Percentiles rank a stretch among this genome's conserved stretches.
Conservation (phyloP, 495 filamentous ascomycete species). For the Apodospora peruviana region DNA sequence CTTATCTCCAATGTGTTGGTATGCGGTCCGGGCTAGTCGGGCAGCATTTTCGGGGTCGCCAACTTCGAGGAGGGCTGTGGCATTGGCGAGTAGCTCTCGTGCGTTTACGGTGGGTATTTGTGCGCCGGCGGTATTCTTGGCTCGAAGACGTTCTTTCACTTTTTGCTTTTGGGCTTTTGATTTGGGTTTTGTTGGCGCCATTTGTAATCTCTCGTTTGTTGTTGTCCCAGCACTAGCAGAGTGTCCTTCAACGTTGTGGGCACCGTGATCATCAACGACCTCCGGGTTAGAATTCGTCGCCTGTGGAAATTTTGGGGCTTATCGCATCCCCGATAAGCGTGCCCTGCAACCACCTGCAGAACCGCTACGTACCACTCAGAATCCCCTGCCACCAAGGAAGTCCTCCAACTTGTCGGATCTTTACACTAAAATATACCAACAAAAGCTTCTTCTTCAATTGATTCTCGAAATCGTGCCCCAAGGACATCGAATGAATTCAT, state of each 20-base stretch:
- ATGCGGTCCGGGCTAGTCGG: slow-evolving; percentile 56
- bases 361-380: no score
- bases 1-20: slow-evolving; percentile 38
- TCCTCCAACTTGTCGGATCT: no score
- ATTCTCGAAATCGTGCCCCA: no score
- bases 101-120: slow-evolving; percentile 28
- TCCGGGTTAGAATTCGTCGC: no score
- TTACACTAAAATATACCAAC: no score
- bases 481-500: no score
- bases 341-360: no score
- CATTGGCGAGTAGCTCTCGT: slow-evolving; percentile 54
- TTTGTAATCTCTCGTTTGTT: slow-evolving; percentile 11
- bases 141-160: slow-evolving; percentile 22
- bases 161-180: slow-evolving; percentile 30
- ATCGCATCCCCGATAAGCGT: slow-evolving; percentile 4
- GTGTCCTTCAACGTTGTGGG: no score
- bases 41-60: slow-evolving; percentile 66
- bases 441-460: no score
- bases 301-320: slow-evolving; percentile 6
- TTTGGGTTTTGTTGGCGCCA: slow-evolving; percentile 42
- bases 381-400: no score
- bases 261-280: no score
- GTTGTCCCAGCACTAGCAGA: no score
- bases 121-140: slow-evolving; percentile 20
- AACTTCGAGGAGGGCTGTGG: slow-evolving; percentile 63